phyloP scores from a whole-genome alignment of 306 rosid genomes.

The Cicer arietinum region DNA sequence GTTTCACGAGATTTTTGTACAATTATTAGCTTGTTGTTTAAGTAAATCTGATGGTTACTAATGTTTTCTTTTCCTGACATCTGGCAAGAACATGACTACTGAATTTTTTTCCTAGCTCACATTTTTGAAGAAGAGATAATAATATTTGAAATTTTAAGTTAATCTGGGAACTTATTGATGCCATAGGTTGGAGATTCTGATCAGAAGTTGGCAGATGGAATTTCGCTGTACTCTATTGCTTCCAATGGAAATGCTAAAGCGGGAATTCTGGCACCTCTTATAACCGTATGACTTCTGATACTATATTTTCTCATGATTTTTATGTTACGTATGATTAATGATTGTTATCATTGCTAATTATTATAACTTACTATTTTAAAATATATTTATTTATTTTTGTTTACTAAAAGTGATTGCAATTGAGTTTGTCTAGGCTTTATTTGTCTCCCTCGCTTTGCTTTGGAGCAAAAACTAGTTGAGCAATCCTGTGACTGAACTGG shows the following conservation, averaged over 20 bases:
- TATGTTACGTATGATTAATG: slow-evolving; percentile 29
- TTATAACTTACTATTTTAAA: not conserved
- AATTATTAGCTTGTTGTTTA: slow-evolving; percentile 6
- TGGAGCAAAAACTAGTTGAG: not conserved
- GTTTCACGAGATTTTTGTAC: not conserved
- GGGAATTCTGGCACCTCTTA: slow-evolving; percentile 74
- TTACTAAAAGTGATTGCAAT: slow-evolving; percentile 6
- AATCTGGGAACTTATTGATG: slow-evolving; percentile 19
- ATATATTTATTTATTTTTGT: not conserved
- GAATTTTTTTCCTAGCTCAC: not conserved
- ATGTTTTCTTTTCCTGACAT: slow-evolving; percentile 6
- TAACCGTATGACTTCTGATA: slow-evolving; percentile 61
- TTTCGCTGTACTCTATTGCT: slow-evolving; percentile 69
- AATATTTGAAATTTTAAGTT: not conserved
- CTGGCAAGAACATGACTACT: not conserved
- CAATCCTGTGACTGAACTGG: slow-evolving; percentile 15
- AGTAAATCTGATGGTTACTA: not conserved
- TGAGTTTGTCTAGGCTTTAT: slow-evolving; percentile 6
- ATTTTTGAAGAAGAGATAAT: not conserved
- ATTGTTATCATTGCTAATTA: not conserved
- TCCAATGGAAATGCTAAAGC: slow-evolving; percentile 72
- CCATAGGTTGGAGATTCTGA: slow-evolving; percentile 96
- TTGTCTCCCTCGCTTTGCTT: not conserved
- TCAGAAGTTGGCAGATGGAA: slow-evolving; percentile 98
- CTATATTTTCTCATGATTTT: slow-evolving; percentile 5